phyloP scores from a whole-genome alignment of 495 filamentous ascomycete genomes.

The Penicillium antarcticum region DNA sequence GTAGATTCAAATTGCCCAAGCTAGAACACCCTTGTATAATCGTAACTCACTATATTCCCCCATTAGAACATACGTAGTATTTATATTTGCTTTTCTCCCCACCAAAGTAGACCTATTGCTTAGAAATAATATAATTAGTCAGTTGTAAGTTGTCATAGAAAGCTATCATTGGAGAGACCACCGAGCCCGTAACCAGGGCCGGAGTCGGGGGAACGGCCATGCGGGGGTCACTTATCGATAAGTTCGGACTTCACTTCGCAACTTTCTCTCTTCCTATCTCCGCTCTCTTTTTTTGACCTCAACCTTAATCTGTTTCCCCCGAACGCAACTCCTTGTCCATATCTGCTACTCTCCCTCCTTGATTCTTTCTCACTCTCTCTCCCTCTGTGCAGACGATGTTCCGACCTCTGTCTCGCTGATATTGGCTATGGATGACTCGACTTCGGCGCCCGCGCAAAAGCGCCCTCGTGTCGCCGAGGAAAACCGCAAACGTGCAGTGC shows the following conservation, averaged over 20 bases:
- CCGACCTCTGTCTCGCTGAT: conserved; percentile 21
- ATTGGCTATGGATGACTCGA: conserved; percentile 25
- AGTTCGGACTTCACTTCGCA: conserved; percentile 2
- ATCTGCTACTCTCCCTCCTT: neutral
- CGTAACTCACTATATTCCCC: no score
- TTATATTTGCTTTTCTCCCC: no score
- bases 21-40: no score
- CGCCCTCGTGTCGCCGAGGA: conserved; percentile 48
- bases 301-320: neutral
- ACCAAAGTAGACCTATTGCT: no score
- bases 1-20: no score
- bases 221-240: conserved; percentile 4
- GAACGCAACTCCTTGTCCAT: neutral
- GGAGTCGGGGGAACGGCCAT: conserved; percentile 1
- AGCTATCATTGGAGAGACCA: no score
- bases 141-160: no score
- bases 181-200: neutral
- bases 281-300: neutral
- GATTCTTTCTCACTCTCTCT: neutral
- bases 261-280: neutral
- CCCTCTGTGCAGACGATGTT: conserved; percentile 23
- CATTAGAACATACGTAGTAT: no score
- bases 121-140: no score
- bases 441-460: conserved; percentile 31
- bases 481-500: conserved; percentile 47